Conservation (phyloP, 1,139 yeast genomes). For the Meyerozyma guilliermondii region DNA sequence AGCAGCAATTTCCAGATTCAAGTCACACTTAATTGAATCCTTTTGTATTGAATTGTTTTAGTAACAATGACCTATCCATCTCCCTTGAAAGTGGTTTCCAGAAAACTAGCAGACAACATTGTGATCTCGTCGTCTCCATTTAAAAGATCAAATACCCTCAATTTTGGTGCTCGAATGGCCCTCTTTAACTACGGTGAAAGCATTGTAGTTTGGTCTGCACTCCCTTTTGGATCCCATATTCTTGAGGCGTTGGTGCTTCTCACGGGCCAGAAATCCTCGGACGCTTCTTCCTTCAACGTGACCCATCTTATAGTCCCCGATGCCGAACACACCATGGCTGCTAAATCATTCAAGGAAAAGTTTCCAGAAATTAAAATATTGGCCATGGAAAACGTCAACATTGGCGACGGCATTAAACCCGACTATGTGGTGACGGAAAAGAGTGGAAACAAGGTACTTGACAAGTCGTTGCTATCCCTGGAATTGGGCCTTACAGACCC, state of each 20-base stretch:
- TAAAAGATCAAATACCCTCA: constrained; percentile 32
- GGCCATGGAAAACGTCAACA: constrained; percentile 40
- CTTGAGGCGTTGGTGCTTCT: constrained; percentile 32
- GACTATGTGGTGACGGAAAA: constrained; percentile 11
- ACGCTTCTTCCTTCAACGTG: constrained; percentile 26
- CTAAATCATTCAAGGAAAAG: constrained; percentile 42
- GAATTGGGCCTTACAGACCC: constrained; percentile 15
- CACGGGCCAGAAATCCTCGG: constrained; percentile 15
- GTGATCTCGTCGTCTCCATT: constrained; percentile 49
- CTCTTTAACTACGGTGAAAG: constrained; percentile 33
- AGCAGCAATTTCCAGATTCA: background rate
- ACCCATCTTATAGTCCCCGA: constrained; percentile 49
- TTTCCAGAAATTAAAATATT: constrained; percentile 46
- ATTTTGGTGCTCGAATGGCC: constrained; percentile 62
- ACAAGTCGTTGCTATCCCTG: constrained; percentile 4
- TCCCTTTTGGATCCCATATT: constrained; percentile 51
- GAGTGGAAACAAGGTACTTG: constrained; percentile 24
- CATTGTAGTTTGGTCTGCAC: constrained; percentile 55
- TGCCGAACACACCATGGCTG: constrained; percentile 53
- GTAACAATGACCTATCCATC: constrained; percentile 21
- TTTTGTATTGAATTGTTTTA: no score
- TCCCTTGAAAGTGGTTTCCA: constrained; percentile 34
- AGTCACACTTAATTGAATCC: no score
- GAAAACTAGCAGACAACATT: constrained; percentile 41
- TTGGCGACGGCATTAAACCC: constrained; percentile 16